These are phyloP conservation scores for Agaricus blazei DNA, from an alignment of 768 basidiomycete species.

Conservation along the genomic window DNA sequence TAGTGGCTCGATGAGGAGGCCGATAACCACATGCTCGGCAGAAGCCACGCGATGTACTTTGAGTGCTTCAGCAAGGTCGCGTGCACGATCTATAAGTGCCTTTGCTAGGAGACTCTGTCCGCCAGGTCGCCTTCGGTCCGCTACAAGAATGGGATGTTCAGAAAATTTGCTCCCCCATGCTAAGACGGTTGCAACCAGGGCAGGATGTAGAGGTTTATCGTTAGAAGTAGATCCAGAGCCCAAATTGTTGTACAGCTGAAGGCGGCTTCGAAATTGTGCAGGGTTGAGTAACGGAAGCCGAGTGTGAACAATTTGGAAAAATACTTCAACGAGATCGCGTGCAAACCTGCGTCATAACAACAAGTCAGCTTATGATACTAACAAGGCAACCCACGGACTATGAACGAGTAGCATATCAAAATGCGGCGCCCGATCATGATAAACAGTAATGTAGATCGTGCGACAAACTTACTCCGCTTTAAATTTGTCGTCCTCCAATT, in stretches of 20 bases:
- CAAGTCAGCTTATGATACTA: constrained; percentile 9
- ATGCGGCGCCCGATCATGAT: constrained; percentile 15
- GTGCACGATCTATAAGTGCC: constrained; percentile 71
- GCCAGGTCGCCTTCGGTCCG: constrained; percentile 66
- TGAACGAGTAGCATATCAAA: not conserved
- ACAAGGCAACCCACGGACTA: too few relatives aligned
- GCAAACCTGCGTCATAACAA: constrained; percentile 59
- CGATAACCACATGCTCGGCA: constrained; percentile 77
- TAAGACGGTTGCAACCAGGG: constrained; percentile 79
- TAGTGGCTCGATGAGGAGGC: constrained; percentile 75
- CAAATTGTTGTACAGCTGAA: constrained; percentile 39
- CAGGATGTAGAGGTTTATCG: constrained; percentile 55
- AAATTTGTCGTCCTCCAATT: constrained; percentile 67
- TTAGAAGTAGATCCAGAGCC: constrained; percentile 17
- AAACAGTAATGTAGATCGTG: constrained; percentile 21
- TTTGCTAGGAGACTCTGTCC: constrained; percentile 77
- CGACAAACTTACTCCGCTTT: constrained; percentile 73
- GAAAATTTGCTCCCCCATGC: constrained; percentile 95
- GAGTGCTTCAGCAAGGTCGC: constrained; percentile 81
- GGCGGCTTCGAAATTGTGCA: constrained; percentile 67
- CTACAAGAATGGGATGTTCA: constrained; percentile 78
- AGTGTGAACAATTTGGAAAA: constrained; percentile 89
- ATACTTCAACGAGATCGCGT: constrained; percentile 90
- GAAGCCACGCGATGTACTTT: constrained; percentile 81
- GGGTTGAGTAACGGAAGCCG: constrained; percentile 86